Evolutionary conservation across 2,329 filamentous ascomycete genomes (phyloP).

Genomic region (Fragosphaeria purpurea): DNA sequence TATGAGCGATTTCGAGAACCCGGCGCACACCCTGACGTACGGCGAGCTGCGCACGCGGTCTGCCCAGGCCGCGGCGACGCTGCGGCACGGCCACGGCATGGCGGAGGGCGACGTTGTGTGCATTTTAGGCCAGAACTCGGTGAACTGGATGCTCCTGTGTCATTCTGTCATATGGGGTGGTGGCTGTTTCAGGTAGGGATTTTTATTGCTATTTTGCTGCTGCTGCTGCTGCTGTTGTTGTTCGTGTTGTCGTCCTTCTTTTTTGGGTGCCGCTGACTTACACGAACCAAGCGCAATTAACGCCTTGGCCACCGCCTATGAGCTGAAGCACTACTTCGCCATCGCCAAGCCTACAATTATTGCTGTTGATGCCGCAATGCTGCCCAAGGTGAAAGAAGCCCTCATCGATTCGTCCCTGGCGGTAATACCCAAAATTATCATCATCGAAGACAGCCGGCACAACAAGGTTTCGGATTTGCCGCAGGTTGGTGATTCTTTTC

Average conservation of each 20-base stretch:
- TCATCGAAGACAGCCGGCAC: constrained; percentile 4
- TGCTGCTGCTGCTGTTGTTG: too few species aligned
- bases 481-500: background rate
- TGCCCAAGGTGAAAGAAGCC: background rate
- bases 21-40: constrained; percentile 4
- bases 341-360: background rate
- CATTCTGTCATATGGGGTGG: constrained; percentile 5
- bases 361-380: constrained; percentile 4
- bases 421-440: background rate
- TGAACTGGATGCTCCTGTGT: constrained; percentile 8
- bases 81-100: background rate
- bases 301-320: constrained; percentile 1
- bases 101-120: constrained; percentile 1
- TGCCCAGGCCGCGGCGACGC: constrained; percentile 2
- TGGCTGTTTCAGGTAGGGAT: background rate
- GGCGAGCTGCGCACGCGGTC: constrained; percentile 7
- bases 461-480: background rate
- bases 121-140: constrained; percentile 4
- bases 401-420: background rate
- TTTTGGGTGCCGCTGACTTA: too few species aligned
- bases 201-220: too few species aligned
- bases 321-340: constrained; percentile 3
- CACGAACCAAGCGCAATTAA: background rate
- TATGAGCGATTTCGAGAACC: constrained; percentile 16
- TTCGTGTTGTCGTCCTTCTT: too few species aligned